Evolutionary conservation across 2,329 filamentous ascomycete species (phyloP).

Genomic region (Whalleya microplaca): DNA sequence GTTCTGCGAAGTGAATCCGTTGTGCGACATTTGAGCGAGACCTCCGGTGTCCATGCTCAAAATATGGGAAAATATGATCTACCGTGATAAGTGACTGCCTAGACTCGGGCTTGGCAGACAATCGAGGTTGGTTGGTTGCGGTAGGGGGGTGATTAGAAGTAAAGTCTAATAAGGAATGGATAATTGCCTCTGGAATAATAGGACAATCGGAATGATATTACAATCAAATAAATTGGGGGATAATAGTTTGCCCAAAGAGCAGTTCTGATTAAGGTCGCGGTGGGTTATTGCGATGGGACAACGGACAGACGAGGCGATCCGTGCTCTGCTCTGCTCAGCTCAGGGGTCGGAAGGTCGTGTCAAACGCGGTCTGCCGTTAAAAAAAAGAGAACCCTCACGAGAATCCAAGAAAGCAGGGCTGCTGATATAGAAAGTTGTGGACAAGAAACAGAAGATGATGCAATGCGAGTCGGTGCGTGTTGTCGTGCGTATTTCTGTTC

Average conservation of each 20-base stretch:
- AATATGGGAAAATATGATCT: conserved; percentile 23
- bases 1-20: conserved; percentile 71
- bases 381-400: conserved; percentile 31
- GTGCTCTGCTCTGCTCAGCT: conserved; percentile 28
- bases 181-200: conserved; percentile 32
- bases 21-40: conserved; percentile 99
- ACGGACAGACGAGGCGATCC: background rate
- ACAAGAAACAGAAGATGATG: conserved; percentile 37
- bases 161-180: conserved; percentile 38
- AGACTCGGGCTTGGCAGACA: conserved; percentile 21
- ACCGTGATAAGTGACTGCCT: conserved; percentile 26
- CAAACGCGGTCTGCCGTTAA: conserved; percentile 39
- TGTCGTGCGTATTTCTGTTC: conserved; percentile 20
- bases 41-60: conserved; percentile 87
- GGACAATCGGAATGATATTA: conserved; percentile 38
- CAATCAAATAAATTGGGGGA: conserved; percentile 35
- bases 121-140: conserved; percentile 21
- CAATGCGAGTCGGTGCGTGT: conserved; percentile 23
- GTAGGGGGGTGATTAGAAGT: conserved; percentile 28
- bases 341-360: conserved; percentile 32
- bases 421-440: conserved; percentile 33
- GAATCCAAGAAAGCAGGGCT: conserved; percentile 36
- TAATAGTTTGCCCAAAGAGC: conserved; percentile 19
- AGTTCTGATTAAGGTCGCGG: conserved; percentile 33
- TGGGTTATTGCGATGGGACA: background rate